These are phyloP conservation scores for Kalmanozyma brasiliensis DNA, from an alignment of 1,284 basidiomycete genomes.

Conservation along the genomic window DNA sequence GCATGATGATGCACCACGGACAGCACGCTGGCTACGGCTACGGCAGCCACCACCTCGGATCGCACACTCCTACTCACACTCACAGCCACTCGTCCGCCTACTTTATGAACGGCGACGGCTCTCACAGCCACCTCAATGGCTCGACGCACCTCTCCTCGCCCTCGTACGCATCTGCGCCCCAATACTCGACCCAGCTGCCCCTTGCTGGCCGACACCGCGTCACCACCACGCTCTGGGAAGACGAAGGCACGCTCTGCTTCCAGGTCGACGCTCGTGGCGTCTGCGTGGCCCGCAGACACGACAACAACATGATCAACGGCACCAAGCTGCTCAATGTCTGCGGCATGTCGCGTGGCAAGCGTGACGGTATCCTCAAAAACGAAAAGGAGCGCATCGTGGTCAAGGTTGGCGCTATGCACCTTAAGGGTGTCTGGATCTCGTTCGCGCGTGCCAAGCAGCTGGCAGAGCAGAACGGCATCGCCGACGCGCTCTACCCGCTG, in stretches of 20 bases:
- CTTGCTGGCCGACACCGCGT: conserved; percentile 65
- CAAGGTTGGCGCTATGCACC: conserved; percentile 67
- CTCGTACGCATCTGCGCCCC: conserved; percentile 58
- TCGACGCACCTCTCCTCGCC: conserved; percentile 52
- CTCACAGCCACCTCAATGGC: conserved; percentile 51
- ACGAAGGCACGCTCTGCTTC: conserved; percentile 67
- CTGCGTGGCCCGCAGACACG: conserved; percentile 66
- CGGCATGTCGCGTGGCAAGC: conserved; percentile 67
- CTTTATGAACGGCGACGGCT: conserved; percentile 51
- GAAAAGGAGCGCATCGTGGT: conserved; percentile 68
- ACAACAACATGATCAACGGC: conserved; percentile 69
- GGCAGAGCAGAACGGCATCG: conserved; percentile 66
- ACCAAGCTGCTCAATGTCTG: conserved; percentile 68
- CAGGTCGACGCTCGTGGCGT: conserved; percentile 67
- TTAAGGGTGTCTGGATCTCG: conserved; percentile 68
- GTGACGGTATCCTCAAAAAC: conserved; percentile 67
- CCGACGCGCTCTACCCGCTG: conserved; percentile 65
- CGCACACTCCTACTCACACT: conserved; percentile 48
- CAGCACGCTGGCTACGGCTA: conserved; percentile 51
- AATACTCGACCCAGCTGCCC: conserved; percentile 63
- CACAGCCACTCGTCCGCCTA: conserved; percentile 50
- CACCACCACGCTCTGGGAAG: conserved; percentile 67
- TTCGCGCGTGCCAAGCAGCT: conserved; percentile 66
- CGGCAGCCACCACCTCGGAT: conserved; percentile 45
- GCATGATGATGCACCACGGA: conserved; percentile 57